These are phyloP conservation scores for Fusarium sp. DNA, from an alignment of 2,329 filamentous ascomycete genomes.

Conservation along the genomic window DNA sequence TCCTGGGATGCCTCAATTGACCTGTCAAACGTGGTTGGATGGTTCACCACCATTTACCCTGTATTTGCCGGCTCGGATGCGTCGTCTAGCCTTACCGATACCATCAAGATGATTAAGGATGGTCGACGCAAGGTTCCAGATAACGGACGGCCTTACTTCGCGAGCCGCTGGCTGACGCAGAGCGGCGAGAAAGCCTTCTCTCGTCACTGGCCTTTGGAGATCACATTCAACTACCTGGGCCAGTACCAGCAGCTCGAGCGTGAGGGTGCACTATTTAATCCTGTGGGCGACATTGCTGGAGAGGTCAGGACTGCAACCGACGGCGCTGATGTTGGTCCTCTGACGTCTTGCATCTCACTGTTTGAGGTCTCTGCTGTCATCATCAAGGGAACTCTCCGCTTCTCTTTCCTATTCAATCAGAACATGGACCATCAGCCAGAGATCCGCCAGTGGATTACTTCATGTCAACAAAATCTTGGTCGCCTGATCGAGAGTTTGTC, in stretches of 20 bases:
- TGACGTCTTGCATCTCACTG: constrained; percentile 54
- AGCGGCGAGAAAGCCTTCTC: constrained; percentile 16
- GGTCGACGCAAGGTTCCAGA: constrained; percentile 25
- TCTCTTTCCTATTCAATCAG: constrained; percentile 60
- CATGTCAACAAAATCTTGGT: constrained; percentile 21
- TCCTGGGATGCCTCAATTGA: constrained; percentile 48
- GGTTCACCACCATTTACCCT: constrained; percentile 55
- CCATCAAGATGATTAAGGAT: constrained; percentile 39
- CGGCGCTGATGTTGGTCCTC: constrained; percentile 30
- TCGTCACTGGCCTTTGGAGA: constrained; percentile 43
- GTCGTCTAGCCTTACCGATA: constrained; percentile 20
- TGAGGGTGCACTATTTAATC: constrained; percentile 43
- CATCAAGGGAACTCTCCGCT: constrained; percentile 57
- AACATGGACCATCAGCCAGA: constrained; percentile 56
- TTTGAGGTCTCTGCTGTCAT: constrained; percentile 62
- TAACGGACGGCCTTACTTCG: constrained; percentile 39
- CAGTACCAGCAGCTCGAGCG: constrained; percentile 50
- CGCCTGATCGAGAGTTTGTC: constrained; percentile 8
- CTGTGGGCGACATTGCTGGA: constrained; percentile 27
- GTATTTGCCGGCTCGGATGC: constrained; percentile 33
- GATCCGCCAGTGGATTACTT: constrained; percentile 48
- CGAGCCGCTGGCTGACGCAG: constrained; percentile 34
- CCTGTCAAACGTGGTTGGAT: constrained; percentile 52
- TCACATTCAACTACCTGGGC: constrained; percentile 48
- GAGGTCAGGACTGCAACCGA: constrained; percentile 28